phyloP scores from a whole-genome alignment of 495 filamentous ascomycete species.

The Lasiosphaeriaceae sp. region DNA sequence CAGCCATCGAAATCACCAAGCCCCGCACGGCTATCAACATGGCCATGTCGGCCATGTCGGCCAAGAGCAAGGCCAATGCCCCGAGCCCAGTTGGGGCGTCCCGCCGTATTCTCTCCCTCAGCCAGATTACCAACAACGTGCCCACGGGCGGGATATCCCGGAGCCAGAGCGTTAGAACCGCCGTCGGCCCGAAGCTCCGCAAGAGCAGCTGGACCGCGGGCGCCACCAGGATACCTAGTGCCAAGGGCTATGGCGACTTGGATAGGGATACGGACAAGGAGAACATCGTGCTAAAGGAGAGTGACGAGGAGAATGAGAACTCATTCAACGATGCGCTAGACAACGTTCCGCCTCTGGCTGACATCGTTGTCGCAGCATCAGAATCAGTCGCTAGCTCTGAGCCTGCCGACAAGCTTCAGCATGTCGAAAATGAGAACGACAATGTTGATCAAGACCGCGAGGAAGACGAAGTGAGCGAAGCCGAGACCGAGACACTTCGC shows the following conservation, averaged over 20 bases:
- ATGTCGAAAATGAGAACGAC: slow-evolving; percentile 8
- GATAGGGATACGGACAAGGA: slow-evolving; percentile 39
- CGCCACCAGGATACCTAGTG: slow-evolving; percentile 29
- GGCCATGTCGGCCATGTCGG: slow-evolving; percentile 42
- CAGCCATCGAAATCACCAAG: slow-evolving; percentile 21
- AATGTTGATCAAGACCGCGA: slow-evolving; percentile 17
- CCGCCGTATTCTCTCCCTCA: slow-evolving; percentile 82
- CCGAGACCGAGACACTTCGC: slow-evolving; percentile 27
- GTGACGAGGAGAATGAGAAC: slow-evolving; percentile 38
- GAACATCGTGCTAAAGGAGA: slow-evolving; percentile 44
- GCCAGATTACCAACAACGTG: slow-evolving; percentile 77
- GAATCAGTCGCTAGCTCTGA: not conserved
- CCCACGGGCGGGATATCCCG: slow-evolving; percentile 57
- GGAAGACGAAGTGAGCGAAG: slow-evolving; percentile 2
- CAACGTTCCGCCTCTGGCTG: slow-evolving; percentile 15
- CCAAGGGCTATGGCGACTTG: slow-evolving; percentile 46
- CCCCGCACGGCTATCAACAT: slow-evolving; percentile 40
- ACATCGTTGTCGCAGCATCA: slow-evolving; percentile 10
- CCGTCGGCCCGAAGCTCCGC: slow-evolving; percentile 58
- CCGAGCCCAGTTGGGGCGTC: slow-evolving; percentile 49
- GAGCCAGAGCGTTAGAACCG: slow-evolving; percentile 57
- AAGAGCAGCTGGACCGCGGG: slow-evolving; percentile 71
- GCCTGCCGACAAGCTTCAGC: not conserved
- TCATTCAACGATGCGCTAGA: slow-evolving; percentile 12
- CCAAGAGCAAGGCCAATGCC: slow-evolving; percentile 31